phyloP scores from a whole-genome alignment of 176 grass and related monocot species.

The Aechmea fasciata region DNA sequence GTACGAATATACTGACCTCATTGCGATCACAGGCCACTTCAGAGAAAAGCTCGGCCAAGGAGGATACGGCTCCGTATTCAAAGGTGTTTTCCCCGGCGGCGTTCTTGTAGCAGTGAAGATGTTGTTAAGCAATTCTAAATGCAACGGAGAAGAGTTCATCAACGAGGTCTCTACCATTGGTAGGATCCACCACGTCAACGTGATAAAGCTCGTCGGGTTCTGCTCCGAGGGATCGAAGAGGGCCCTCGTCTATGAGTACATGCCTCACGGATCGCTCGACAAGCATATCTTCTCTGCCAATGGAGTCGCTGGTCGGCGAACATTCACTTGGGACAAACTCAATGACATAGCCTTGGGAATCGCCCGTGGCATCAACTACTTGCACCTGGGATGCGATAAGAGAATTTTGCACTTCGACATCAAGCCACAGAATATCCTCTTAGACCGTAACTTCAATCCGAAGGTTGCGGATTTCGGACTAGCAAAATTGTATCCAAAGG shows the following conservation, averaged over 20 bases:
- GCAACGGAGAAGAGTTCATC: conserved; percentile 53
- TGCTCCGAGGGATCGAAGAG: conserved; percentile 24
- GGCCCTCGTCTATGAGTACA: background rate
- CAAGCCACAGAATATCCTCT: too few relatives aligned
- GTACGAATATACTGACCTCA: conserved; percentile 33
- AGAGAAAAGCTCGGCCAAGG: conserved; percentile 42
- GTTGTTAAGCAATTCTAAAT: conserved; percentile 9
- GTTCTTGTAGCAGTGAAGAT: conserved; percentile 24
- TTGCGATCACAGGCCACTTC: conserved; percentile 41
- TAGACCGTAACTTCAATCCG: too few relatives aligned
- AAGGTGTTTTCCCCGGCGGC: conserved; percentile 8
- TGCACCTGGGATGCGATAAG: too few relatives aligned
- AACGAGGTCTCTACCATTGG: conserved; percentile 41
- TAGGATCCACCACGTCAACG: conserved; percentile 45
- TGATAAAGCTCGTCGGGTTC: conserved; percentile 26
- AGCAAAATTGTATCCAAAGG: conserved; percentile 30
- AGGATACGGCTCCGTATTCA: conserved; percentile 34
- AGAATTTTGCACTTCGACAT: too few relatives aligned
- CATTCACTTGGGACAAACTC: too few relatives aligned
- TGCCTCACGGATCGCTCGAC: too few relatives aligned
- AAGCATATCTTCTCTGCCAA: too few relatives aligned
- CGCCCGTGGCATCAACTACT: too few relatives aligned
- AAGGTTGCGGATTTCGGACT: conserved; percentile 21
- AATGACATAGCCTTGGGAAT: too few relatives aligned
- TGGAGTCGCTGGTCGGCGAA: too few relatives aligned